These are phyloP conservation scores for Colletotrichum sansevieriae DNA, from an alignment of 2,329 filamentous ascomycete genomes.

Conservation along the genomic window DNA sequence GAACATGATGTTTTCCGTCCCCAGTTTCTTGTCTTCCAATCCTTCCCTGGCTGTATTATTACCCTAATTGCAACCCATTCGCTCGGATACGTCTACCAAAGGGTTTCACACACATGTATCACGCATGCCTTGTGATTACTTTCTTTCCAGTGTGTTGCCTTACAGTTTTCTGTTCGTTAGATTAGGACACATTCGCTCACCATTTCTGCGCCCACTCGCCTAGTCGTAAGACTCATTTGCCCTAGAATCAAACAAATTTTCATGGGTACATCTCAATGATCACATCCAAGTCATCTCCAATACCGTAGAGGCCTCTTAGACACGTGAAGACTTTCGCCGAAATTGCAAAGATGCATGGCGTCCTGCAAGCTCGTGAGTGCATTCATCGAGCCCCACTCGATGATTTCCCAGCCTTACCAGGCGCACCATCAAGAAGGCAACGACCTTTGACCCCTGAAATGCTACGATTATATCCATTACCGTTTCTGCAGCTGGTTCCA, in stretches of 20 bases:
- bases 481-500: constrained; percentile 23
- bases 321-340: not conserved
- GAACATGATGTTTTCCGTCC: constrained; percentile 4
- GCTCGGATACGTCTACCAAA: constrained; percentile 3
- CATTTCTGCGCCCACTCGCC: too few species aligned
- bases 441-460: not conserved
- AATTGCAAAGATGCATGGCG: not conserved
- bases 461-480: not conserved
- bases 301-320: not conserved
- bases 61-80: not conserved
- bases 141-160: not conserved
- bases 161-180: not conserved
- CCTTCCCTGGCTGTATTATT: not conserved
- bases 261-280: too few species aligned
- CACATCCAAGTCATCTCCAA: not conserved
- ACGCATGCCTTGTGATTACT: not conserved
- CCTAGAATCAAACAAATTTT: too few species aligned
- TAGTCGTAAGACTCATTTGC: too few species aligned
- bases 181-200: too few species aligned
- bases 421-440: not conserved
- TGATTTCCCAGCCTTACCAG: constrained; percentile 14
- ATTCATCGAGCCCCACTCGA: not conserved
- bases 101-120: not conserved
- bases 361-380: not conserved
- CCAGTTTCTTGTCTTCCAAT: not conserved